phyloP scores from a whole-genome alignment of 306 rosid genomes.

The Lotus japonicus region DNA sequence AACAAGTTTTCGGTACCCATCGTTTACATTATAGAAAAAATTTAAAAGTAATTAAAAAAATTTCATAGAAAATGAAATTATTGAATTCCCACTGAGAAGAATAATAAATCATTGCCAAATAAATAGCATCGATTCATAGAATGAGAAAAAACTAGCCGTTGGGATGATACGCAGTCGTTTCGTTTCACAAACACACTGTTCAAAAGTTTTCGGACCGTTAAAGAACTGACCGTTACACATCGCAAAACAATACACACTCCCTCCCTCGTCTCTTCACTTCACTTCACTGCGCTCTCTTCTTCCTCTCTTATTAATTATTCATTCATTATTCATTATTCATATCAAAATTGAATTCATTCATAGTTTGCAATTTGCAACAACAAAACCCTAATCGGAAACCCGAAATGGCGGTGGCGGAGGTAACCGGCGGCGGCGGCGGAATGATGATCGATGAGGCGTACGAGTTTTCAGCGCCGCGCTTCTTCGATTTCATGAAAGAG shows the following conservation, averaged over 20 bases:
- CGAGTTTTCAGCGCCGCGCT: constrained; percentile 88
- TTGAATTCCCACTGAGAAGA: too few relatives aligned
- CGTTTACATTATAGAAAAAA: too few relatives aligned
- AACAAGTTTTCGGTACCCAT: too few relatives aligned
- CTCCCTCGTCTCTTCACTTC: neutral
- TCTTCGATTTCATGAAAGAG: constrained; percentile 58
- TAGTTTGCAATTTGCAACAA: neutral
- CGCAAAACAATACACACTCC: constrained; percentile 6
- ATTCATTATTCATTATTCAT: too few relatives aligned
- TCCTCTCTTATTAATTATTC: neutral
- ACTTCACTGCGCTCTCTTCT: neutral
- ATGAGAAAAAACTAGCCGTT: constrained; percentile 21
- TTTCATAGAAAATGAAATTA: too few relatives aligned
- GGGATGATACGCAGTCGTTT: neutral
- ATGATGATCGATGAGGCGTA: constrained; percentile 57
- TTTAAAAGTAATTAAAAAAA: too few relatives aligned
- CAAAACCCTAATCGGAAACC: constrained; percentile 6
- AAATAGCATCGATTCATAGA: neutral
- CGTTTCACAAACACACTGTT: neutral
- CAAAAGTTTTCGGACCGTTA: constrained; percentile 35
- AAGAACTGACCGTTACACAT: constrained; percentile 33
- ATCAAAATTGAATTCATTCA: neutral
- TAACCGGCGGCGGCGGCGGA: constrained; percentile 11
- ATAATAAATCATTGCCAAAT: too few relatives aligned
- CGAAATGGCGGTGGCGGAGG: constrained; percentile 43